Evolutionary conservation across 2,329 filamentous ascomycete species (phyloP), one percentile per base, ranked within the genome.

Genomic region (Uncinocarpus reesii): DNA sequence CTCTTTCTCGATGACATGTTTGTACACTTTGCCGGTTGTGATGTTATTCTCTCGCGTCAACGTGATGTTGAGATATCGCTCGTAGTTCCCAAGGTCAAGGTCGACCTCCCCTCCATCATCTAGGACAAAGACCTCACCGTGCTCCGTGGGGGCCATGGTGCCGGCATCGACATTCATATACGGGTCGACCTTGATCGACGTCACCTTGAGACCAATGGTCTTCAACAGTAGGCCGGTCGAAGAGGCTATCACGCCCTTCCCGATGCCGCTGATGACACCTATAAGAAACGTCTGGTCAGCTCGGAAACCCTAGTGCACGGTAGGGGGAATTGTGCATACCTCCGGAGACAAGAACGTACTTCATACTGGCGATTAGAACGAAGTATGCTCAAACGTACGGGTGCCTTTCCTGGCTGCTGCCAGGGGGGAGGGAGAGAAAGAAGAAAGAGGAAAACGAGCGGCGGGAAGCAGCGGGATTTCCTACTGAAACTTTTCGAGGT

Each of bases 11-110:
- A 95, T 88, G 47, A 95, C 89, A 59, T 84, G 80, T 61, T 86
- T 77, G 70, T 95, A 96, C 57, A 96, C 87, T 73, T 96, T 95
- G 62, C 92, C 92, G 4, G 90, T 95, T 2, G 92, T 98, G 68
- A 98, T 94, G 68, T 96, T 96, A 73, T 90, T 87, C 58, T 95
- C 88, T 53, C 82, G 76, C 7, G 80, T 86, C 52, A 96, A 75
- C 48, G 82, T 85, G 55, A 90, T 82, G 60, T 83, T 82, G 47
- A 95, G 80, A 63, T 94, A 94, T 36, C 83, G 77, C 64, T 86
- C 83, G 68, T 85, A 86, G 66, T 86, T 86, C 55, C 83, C 83
- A 28, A 86, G 72, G 63, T 86, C 83, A 50, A 86, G 76, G 60
- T 86, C 82, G 54, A 81, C 78, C 66, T 86, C 84, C 56, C 84